These are phyloP conservation scores for Melocanna baccifera DNA, from an alignment of 176 grass and related monocot genomes.

Conservation along the genomic window DNA sequence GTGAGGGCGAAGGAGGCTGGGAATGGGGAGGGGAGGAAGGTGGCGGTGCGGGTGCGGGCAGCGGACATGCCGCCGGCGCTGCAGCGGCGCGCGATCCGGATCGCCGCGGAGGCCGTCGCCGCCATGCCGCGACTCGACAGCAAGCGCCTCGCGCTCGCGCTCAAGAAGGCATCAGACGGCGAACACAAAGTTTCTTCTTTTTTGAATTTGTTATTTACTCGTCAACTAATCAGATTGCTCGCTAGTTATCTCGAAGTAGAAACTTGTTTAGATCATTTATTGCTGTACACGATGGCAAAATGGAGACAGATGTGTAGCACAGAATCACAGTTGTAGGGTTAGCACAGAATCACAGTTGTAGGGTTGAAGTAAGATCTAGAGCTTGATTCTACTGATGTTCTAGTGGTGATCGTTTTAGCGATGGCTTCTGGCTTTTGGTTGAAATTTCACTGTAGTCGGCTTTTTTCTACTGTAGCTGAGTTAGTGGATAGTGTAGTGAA, in stretches of 20 bases:
- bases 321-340: not conserved
- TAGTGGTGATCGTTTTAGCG: too few relatives aligned
- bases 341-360: too few relatives aligned
- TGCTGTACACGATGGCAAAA: not conserved
- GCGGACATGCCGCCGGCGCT: conserved; percentile 72
- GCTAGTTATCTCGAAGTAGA: not conserved
- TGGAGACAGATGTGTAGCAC: not conserved
- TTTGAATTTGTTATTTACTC: not conserved
- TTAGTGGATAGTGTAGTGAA: too few relatives aligned
- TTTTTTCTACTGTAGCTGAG: too few relatives aligned
- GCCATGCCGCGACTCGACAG: conserved; percentile 72
- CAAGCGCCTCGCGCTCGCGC: conserved; percentile 87
- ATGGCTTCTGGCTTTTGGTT: too few relatives aligned
- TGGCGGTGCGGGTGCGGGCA: conserved; percentile 56
- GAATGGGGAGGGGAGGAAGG: conserved; percentile 45
- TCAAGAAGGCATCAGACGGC: conserved; percentile 65
- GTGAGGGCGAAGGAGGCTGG: conserved; percentile 19
- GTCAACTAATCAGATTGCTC: not conserved
- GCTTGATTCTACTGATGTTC: not conserved
- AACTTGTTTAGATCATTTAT: not conserved
- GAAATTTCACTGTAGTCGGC: too few relatives aligned
- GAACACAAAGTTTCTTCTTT: not conserved
- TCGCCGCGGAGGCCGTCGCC: conserved; percentile 58
- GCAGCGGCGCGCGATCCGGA: conserved; percentile 77
- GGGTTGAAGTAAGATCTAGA: conserved; percentile 16